Evolutionary conservation across 2,329 filamentous ascomycete species (phyloP), one percentile per base, ranked within the genome.

Genomic region (Venturia carpophila): DNA sequence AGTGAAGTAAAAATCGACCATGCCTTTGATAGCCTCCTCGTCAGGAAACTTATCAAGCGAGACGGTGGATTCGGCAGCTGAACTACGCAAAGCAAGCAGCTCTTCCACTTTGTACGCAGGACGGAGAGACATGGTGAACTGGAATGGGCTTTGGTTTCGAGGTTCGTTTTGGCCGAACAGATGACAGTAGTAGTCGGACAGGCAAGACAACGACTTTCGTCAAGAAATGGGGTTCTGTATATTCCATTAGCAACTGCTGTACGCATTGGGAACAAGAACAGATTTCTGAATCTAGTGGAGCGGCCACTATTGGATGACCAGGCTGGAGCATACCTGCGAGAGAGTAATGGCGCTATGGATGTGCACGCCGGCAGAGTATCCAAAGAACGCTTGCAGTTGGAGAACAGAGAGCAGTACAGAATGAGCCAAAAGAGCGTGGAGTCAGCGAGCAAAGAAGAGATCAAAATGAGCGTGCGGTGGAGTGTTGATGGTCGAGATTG

Each of bases 11-110:
- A 52, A 19, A 37, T 42, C 27, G 24, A 64, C 30, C 75, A 70
- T 64, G 76, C 76, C 75, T 73, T 76, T 77, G 69, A 78, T 75
- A 21, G 73, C 74, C 64, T 77, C 75, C 68, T 77, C 75, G 64
- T 77, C 73, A 19, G 72, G 71, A 64, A 78, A 77, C 67, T 72
- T 76, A 61, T 77, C 75, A 34, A 78, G 70, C 17, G 75, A 77
- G 37, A 77, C 75, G 13, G 75, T 73, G 39, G 75, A 77, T 68
- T 77, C 76, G 10, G 75, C 76, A 2, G 75, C 74, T 1, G 75
- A 77, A 66, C 75, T 74, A 56, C 76, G 70, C 43, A 78, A 70
- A 56, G 75, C 75, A 43, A 78, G 72, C 11, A 78, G 70, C 69
- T 78, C 75, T 65, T 76, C 75, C 11, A 76, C 74, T 65, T 74